phyloP scores from a whole-genome alignment of 2,329 filamentous ascomycete genomes.

The Thermoascus crustaceus region DNA sequence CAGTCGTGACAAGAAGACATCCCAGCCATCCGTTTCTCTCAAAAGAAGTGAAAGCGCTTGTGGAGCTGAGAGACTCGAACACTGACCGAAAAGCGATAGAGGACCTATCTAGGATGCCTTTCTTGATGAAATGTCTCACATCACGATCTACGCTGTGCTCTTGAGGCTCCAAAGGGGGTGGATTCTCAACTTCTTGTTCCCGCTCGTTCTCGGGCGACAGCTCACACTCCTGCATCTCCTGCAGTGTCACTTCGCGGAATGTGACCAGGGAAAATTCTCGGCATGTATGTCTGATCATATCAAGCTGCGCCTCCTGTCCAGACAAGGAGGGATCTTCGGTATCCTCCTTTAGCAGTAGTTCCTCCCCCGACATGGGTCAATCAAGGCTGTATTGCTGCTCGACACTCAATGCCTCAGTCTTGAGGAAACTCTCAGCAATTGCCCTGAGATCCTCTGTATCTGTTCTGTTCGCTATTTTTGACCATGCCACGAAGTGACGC shows the following conservation, averaged over 20 bases:
- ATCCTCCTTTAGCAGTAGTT: constrained; percentile 6
- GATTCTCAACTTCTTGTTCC: constrained; percentile 48
- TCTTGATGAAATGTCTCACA: not conserved
- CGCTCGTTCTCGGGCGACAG: constrained; percentile 48
- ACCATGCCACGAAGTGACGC: constrained; percentile 20
- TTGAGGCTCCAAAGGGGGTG: constrained; percentile 30
- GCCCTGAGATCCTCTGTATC: not conserved
- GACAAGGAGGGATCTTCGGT: constrained; percentile 1
- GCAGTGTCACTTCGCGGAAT: constrained; percentile 33
- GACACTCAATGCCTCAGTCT: constrained; percentile 7
- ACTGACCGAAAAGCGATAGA: constrained; percentile 35
- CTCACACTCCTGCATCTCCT: constrained; percentile 62
- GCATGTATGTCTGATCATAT: constrained; percentile 27
- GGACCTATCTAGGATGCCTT: not conserved
- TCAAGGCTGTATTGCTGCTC: constrained; percentile 5
- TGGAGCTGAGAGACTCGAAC: constrained; percentile 37
- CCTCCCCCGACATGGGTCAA: no score
- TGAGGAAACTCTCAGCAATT: constrained; percentile 8
- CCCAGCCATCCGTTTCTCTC: constrained; percentile 23
- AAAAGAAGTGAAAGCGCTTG: constrained; percentile 11
- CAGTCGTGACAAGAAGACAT: constrained; percentile 40
- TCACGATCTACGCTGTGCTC: constrained; percentile 21
- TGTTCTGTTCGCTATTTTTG: not conserved
- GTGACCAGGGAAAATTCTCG: constrained; percentile 25
- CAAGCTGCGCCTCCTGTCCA: constrained; percentile 3